phyloP scores from a whole-genome alignment of 768 basidiomycete genomes.

The Xerocomellus dryophilus region DNA sequence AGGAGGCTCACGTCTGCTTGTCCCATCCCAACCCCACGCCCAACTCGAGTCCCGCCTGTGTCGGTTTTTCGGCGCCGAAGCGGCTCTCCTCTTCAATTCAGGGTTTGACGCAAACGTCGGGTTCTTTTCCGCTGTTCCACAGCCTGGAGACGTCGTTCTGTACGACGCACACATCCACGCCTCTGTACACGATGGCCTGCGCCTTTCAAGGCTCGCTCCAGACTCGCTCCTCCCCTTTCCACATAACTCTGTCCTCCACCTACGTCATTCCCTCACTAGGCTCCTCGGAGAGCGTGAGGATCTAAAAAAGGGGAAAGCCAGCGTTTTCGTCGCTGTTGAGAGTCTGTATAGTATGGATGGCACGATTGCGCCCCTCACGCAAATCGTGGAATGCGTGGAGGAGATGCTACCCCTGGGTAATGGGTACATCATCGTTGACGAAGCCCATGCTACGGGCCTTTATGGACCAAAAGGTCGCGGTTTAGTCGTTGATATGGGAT shows the following conservation, averaged over 20 bases:
- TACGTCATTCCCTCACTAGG: slow-evolving; percentile 44
- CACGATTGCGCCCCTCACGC: slow-evolving; percentile 71
- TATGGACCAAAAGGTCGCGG: slow-evolving; percentile 81
- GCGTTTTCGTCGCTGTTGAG: slow-evolving; percentile 82
- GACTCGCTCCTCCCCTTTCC: slow-evolving; percentile 48
- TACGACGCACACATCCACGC: slow-evolving; percentile 91
- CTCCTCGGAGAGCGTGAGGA: slow-evolving; percentile 39
- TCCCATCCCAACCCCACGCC: slow-evolving; percentile 54
- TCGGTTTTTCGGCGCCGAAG: slow-evolving; percentile 56
- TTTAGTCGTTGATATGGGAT: slow-evolving; percentile 62
- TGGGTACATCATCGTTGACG: slow-evolving; percentile 80
- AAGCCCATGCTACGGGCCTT: slow-evolving; percentile 90
- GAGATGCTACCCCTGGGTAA: slow-evolving; percentile 58
- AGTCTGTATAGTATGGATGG: slow-evolving; percentile 96
- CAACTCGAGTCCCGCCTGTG: slow-evolving; percentile 69
- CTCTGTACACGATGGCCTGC: slow-evolving; percentile 85
- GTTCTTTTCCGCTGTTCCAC: slow-evolving; percentile 79
- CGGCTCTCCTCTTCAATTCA: slow-evolving; percentile 85
- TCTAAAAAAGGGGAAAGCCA: slow-evolving; percentile 40
- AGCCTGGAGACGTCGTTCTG: slow-evolving; percentile 70
- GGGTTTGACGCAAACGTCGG: slow-evolving; percentile 92
- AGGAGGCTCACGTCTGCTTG: slow-evolving; percentile 82
- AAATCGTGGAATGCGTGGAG: slow-evolving; percentile 63
- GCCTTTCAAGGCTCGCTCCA: slow-evolving; percentile 49
- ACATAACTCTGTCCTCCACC: slow-evolving; percentile 64